phyloP scores from a whole-genome alignment of 106 monocot genomes.

The Gastrodia elata region DNA sequence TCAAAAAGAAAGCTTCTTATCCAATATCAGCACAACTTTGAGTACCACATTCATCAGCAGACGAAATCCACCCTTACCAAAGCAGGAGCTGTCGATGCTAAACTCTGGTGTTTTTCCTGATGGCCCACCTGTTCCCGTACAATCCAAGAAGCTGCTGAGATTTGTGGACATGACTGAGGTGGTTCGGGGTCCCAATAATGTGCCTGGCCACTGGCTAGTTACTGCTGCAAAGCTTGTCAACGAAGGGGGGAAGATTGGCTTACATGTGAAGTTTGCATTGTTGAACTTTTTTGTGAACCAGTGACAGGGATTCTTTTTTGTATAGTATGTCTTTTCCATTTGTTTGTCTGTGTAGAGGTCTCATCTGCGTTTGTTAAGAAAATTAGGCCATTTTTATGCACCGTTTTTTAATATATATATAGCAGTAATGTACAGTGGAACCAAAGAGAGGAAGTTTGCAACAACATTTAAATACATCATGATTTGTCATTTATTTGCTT shows the following conservation, averaged over 20 bases:
- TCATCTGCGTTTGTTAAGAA: not conserved
- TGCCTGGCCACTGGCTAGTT: slow-evolving; percentile 94
- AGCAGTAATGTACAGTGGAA: not conserved
- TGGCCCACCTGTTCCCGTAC: slow-evolving; percentile 73
- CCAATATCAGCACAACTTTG: slow-evolving; percentile 63
- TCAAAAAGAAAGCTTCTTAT: slow-evolving; percentile 59
- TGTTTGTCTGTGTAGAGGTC: not conserved
- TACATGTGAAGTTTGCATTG: slow-evolving; percentile 75
- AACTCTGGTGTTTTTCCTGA: slow-evolving; percentile 64
- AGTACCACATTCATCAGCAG: slow-evolving; percentile 69
- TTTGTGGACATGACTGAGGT: slow-evolving; percentile 79
- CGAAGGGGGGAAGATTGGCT: slow-evolving; percentile 67
- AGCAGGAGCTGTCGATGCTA: slow-evolving; percentile 30
- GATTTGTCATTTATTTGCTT: not conserved
- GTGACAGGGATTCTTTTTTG: not conserved
- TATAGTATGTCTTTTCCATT: not conserved
- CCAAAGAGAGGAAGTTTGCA: not conserved
- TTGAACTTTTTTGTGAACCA: slow-evolving; percentile 36
- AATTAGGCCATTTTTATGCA: not conserved
- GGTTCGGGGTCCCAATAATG: slow-evolving; percentile 68
- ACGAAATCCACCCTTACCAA: slow-evolving; percentile 9
- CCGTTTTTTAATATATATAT: not conserved
- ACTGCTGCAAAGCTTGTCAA: slow-evolving; percentile 73
- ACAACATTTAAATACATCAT: not conserved
- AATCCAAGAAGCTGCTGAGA: slow-evolving; percentile 50